These are phyloP conservation scores for Biscogniauxia mediterranea DNA, from an alignment of 2,329 filamentous ascomycete genomes.

Conservation along the genomic window DNA sequence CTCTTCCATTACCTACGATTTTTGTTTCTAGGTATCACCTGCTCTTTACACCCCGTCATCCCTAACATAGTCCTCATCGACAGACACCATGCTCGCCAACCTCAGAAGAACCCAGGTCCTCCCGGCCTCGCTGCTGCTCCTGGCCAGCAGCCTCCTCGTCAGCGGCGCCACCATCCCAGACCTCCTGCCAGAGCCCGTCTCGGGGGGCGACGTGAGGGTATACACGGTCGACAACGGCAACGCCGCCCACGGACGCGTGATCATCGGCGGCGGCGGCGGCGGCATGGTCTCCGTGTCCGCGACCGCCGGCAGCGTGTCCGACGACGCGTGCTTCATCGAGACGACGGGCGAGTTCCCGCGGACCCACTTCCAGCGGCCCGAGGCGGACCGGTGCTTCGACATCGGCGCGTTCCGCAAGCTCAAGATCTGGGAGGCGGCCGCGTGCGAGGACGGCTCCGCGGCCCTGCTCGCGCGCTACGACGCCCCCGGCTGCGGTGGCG, in stretches of 20 bases:
- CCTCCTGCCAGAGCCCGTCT: background rate
- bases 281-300: background rate
- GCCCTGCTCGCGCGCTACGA: conserved; percentile 3
- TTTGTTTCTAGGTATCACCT: background rate
- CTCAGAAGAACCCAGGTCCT: background rate
- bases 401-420: conserved; percentile 3
- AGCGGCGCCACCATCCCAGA: background rate
- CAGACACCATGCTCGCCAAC: background rate
- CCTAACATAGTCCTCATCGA: background rate
- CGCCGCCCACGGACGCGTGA: background rate
- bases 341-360: background rate
- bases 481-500: background rate
- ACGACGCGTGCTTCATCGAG: conserved; percentile 1
- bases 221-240: background rate
- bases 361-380: background rate
- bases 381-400: conserved; percentile 1
- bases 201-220: background rate
- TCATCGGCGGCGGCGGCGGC: background rate
- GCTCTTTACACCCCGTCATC: background rate
- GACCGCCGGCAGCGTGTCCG: background rate
- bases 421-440: conserved; percentile 3
- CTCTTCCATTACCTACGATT: background rate
- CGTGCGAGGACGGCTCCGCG: conserved; percentile 3
- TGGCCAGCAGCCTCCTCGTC: background rate
- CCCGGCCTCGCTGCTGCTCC: background rate